A percentile compares a stretch with the other conserved stretches of the same genome.
phyloP scores from a whole-genome alignment of 2,329 filamentous ascomycete genomes.

The Aspergillus melleus region DNA sequence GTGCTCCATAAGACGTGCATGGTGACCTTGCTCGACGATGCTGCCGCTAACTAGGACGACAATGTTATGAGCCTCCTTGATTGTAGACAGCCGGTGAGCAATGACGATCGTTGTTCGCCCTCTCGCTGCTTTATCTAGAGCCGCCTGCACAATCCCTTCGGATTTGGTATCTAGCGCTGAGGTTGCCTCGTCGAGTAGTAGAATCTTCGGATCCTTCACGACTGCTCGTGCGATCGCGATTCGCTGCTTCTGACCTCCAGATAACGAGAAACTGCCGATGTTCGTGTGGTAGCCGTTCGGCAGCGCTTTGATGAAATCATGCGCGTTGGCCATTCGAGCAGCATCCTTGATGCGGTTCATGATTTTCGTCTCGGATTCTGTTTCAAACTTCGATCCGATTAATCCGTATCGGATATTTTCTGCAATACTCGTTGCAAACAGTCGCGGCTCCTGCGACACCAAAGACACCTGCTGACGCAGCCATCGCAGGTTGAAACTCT shows the following conservation, averaged over 20 bases:
- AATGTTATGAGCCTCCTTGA: conserved; percentile 44
- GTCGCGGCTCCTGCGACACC: conserved; percentile 80
- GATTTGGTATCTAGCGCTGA: conserved; percentile 83
- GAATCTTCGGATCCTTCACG: conserved; percentile 76
- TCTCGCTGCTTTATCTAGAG: conserved; percentile 69
- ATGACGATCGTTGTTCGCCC: conserved; percentile 43
- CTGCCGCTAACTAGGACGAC: conserved; percentile 76
- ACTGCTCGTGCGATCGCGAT: conserved; percentile 81
- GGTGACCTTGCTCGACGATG: conserved; percentile 85
- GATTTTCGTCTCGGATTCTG: conserved; percentile 56
- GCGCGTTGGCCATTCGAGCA: conserved; percentile 55
- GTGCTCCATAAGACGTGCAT: conserved; percentile 68
- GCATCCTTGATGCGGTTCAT: conserved; percentile 19
- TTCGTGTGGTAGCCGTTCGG: conserved; percentile 56
- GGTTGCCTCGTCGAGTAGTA: conserved; percentile 86
- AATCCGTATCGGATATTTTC: conserved; percentile 68
- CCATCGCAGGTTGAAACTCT: conserved; percentile 66
- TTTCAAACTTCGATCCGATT: conserved; percentile 66
- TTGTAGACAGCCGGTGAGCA: conserved; percentile 45
- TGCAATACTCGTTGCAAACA: conserved; percentile 80
- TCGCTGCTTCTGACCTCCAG: conserved; percentile 65
- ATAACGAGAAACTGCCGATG: conserved; percentile 15
- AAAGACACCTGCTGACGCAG: conserved; percentile 66
- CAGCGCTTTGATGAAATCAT: conserved; percentile 73
- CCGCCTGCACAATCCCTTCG: conserved; percentile 81